Evolutionary conservation across 306 rosid genomes (phyloP).

Genomic region (Oemleria cerasiformis): DNA sequence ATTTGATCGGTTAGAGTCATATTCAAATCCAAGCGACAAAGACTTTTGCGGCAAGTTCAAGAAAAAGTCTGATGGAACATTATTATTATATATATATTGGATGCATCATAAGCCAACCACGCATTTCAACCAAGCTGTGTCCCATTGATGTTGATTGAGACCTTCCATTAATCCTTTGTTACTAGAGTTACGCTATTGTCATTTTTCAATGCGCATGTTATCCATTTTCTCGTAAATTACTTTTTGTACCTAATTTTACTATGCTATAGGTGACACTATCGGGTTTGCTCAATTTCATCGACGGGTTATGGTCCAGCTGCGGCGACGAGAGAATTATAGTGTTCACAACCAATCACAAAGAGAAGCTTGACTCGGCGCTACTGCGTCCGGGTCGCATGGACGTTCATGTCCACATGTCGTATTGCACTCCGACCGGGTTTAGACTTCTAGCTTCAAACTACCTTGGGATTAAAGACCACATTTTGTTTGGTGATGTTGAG

Average conservation of each 20-base stretch:
- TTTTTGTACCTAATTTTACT: neutral
- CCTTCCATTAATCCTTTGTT: too few species aligned
- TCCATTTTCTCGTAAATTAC: neutral
- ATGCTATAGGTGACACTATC: constrained; percentile 38
- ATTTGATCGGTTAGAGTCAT: neutral
- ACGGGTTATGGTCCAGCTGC: constrained; percentile 49
- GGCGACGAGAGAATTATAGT: constrained; percentile 52
- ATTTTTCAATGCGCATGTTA: too few species aligned
- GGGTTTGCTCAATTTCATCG: constrained; percentile 47
- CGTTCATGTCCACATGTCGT: constrained; percentile 51
- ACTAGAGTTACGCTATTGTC: too few species aligned
- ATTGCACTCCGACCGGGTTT: constrained; percentile 44
- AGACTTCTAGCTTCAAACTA: constrained; percentile 31
- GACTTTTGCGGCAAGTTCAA: neutral
- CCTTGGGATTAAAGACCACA: constrained; percentile 37
- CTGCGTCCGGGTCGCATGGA: constrained; percentile 53
- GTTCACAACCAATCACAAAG: constrained; percentile 50
- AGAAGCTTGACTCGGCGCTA: constrained; percentile 42
- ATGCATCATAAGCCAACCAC: too few species aligned
- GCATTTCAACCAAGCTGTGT: too few species aligned
- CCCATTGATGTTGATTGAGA: too few species aligned
- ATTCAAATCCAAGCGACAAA: neutral
- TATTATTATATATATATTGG: too few species aligned
- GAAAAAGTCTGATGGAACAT: neutral
- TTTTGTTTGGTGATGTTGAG: constrained; percentile 26